phyloP scores from a whole-genome alignment of 768 basidiomycete species.

The Naematelia aurantialba region DNA sequence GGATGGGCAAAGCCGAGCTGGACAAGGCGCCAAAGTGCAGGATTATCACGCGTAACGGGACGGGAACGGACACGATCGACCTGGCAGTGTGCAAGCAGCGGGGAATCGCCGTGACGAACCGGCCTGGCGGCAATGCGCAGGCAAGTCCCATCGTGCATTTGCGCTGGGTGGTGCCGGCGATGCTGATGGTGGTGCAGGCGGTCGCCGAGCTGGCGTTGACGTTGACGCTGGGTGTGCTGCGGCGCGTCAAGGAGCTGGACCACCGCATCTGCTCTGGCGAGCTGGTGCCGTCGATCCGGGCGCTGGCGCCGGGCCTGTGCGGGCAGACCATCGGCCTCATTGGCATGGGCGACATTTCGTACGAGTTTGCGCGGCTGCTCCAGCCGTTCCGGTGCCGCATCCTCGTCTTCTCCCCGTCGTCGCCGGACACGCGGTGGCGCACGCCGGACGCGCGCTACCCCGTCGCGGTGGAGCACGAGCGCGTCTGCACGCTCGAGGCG shows the following conservation, averaged over 20 bases:
- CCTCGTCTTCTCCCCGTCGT: conserved; percentile 47
- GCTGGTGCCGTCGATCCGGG: conserved; percentile 26
- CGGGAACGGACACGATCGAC: conserved; percentile 41
- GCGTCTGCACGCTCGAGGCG: conserved; percentile 38
- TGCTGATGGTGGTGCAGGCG: conserved; percentile 15
- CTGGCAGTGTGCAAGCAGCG: conserved; percentile 23
- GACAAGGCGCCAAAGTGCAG: conserved; percentile 19
- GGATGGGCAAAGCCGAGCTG: conserved; percentile 15
- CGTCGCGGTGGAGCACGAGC: conserved; percentile 28
- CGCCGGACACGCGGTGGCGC: conserved; percentile 33
- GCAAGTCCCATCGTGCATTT: conserved; percentile 15
- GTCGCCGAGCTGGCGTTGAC: conserved; percentile 41
- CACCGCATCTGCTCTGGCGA: conserved; percentile 32
- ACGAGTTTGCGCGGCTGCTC: conserved; percentile 42
- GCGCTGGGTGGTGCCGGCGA: not conserved
- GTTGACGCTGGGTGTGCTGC: conserved; percentile 27
- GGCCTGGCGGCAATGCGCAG: conserved; percentile 42
- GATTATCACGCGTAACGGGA: conserved; percentile 37
- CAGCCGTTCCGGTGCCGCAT: conserved; percentile 43
- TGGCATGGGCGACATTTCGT: conserved; percentile 50
- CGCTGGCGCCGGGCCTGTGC: conserved; percentile 36
- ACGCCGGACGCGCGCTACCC: conserved; percentile 12
- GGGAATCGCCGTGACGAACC: conserved; percentile 37
- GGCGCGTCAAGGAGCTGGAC: conserved; percentile 37
- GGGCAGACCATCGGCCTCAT: conserved; percentile 49